phyloP scores from a whole-genome alignment of 73 alveolate species.

The Paraurostyla sp. region DNA sequence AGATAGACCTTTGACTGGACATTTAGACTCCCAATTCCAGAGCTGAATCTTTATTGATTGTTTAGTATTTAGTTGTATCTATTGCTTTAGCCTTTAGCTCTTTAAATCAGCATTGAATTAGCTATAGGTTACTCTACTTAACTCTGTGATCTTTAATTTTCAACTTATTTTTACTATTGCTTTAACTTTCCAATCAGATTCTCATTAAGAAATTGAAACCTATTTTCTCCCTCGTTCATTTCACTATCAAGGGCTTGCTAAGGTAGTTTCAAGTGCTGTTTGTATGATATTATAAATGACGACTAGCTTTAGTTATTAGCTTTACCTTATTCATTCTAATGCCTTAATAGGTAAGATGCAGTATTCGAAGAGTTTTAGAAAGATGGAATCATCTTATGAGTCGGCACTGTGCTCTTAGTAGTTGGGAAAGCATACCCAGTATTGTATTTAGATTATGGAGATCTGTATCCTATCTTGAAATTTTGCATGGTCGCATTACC shows the following conservation, averaged over 20 bases:
- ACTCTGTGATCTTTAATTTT: neutral
- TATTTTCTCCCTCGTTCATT: neutral
- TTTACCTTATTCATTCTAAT: neutral
- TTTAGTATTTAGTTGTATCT: too few relatives aligned
- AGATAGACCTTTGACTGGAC: too few relatives aligned
- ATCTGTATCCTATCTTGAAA: neutral
- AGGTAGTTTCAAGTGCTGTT: constrained; percentile 40
- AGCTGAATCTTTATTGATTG: too few relatives aligned
- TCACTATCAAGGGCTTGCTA: constrained; percentile 4
- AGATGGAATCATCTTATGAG: neutral
- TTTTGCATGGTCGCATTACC: constrained; percentile 36
- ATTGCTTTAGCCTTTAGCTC: too few relatives aligned
- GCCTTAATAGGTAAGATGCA: constrained; percentile 27
- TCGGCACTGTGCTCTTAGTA: constrained; percentile 10
- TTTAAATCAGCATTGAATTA: too few relatives aligned
- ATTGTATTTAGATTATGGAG: neutral
- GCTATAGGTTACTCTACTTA: neutral
- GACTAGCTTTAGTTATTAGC: neutral
- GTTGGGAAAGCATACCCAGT: constrained; percentile 24
- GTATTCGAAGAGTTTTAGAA: neutral
- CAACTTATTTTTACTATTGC: neutral
- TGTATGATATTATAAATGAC: constrained; percentile 32
- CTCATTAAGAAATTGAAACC: neutral
- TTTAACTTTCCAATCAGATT: neutral
- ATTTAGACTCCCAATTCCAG: too few relatives aligned